phyloP scores from a whole-genome alignment of 257 asterid species.

The Jacaranda mimosifolia region DNA sequence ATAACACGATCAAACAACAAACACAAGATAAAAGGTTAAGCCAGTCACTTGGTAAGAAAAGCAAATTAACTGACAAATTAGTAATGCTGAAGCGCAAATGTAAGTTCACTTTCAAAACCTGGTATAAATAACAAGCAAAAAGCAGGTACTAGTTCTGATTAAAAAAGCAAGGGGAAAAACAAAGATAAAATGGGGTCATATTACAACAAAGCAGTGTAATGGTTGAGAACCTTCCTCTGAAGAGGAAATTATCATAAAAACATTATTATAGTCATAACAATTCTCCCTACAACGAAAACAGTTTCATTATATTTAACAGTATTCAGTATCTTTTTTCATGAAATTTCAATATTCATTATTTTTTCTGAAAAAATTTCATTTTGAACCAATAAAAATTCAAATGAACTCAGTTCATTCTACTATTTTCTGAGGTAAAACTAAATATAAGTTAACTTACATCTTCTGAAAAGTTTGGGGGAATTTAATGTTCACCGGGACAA shows the following conservation, averaged over 20 bases:
- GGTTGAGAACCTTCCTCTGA: not conserved
- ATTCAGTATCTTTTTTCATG: not conserved
- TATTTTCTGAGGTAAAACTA: constrained; percentile 5
- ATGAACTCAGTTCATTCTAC: constrained; percentile 9
- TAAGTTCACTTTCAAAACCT: constrained; percentile 4
- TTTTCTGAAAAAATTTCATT: too few relatives aligned
- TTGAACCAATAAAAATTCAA: not conserved
- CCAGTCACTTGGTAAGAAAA: constrained; percentile 22
- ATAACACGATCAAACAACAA: constrained; percentile 39
- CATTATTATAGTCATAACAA: not conserved
- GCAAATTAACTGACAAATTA: constrained; percentile 3
- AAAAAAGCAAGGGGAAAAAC: not conserved
- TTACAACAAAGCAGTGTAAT: not conserved
- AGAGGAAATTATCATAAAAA: not conserved
- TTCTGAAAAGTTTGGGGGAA: constrained; percentile 82
- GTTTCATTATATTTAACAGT: not conserved
- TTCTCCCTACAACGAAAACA: not conserved
- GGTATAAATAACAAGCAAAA: not conserved
- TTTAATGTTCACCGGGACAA: constrained; percentile 58
- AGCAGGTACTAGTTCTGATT: not conserved
- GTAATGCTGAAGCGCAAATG: not conserved
- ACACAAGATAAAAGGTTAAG: constrained; percentile 32
- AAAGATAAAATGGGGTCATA: not conserved
- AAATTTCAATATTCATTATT: not conserved
- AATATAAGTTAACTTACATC: constrained; percentile 58